Percentiles rank a stretch among this genome's conserved stretches.
These are phyloP conservation scores for Torulaspora gathmanii DNA, from an alignment of 805 yeast species.

Conservation along the genomic window DNA sequence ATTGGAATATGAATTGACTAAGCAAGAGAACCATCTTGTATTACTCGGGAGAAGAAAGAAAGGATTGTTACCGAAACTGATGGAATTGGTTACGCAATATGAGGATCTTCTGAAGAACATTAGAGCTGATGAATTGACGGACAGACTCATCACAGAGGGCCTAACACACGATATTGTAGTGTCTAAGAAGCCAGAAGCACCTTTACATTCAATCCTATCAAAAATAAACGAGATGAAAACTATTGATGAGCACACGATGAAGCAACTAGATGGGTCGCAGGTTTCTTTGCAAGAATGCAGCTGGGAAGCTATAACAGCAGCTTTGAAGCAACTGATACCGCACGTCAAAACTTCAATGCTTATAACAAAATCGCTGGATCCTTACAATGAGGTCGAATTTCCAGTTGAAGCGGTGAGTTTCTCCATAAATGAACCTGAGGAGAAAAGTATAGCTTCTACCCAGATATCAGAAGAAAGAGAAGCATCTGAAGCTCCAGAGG, in stretches of 20 bases:
- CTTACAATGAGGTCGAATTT: slow-evolving; percentile 46
- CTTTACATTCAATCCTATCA: slow-evolving; percentile 30
- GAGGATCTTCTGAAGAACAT: slow-evolving; percentile 15
- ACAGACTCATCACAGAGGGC: slow-evolving; percentile 21
- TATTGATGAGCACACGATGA: slow-evolving; percentile 37
- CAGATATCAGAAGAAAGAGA: slow-evolving; percentile 10
- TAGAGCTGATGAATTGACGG: slow-evolving; percentile 12
- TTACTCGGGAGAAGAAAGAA: slow-evolving; percentile 20
- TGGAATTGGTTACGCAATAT: slow-evolving; percentile 17
- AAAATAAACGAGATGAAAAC: slow-evolving; percentile 36
- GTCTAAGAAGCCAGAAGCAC: not conserved
- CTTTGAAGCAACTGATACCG: slow-evolving; percentile 33
- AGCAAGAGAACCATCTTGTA: slow-evolving; percentile 29
- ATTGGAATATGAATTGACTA: slow-evolving; percentile 54
- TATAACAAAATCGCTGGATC: slow-evolving; percentile 43
- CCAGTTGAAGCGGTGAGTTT: slow-evolving; percentile 46
- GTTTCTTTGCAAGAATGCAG: slow-evolving; percentile 23
- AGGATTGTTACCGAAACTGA: slow-evolving; percentile 32
- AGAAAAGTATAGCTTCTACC: slow-evolving; percentile 3
- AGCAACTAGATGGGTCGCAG: slow-evolving; percentile 31
- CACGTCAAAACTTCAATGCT: slow-evolving; percentile 36
- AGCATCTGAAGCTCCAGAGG: slow-evolving; percentile 16
- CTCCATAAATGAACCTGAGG: slow-evolving; percentile 19
- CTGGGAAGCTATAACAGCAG: slow-evolving; percentile 30
- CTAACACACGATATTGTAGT: slow-evolving; percentile 11